Percentiles rank a stretch among this genome's conserved stretches.
Evolutionary conservation across 768 basidiomycete species (phyloP).

Genomic region (Asterophora parasitica): DNA sequence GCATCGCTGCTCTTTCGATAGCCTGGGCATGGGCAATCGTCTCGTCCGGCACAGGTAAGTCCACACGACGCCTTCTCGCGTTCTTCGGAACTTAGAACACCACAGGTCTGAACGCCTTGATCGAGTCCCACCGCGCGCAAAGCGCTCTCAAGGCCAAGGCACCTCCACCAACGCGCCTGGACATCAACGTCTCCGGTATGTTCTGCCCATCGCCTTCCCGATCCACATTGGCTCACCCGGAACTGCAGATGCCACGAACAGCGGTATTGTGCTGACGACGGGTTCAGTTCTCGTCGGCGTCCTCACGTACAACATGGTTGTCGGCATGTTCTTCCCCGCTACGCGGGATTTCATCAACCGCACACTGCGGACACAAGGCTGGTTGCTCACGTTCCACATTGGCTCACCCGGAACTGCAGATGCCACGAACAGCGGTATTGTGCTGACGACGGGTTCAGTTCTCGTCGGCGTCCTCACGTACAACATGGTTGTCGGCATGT

Average conservation of each 20-base stretch:
- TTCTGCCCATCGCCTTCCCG: background rate
- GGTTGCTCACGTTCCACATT: constrained; percentile 20
- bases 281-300: constrained; percentile 16
- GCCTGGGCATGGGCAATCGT: constrained; percentile 27
- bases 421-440: constrained; percentile 17
- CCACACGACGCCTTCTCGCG: background rate
- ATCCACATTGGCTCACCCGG: background rate
- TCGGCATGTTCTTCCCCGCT: constrained; percentile 11
- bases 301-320: constrained; percentile 11
- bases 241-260: constrained; percentile 17
- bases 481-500: constrained; percentile 11
- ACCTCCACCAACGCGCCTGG: constrained; percentile 12
- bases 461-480: constrained; percentile 16
- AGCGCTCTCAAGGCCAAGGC: constrained; percentile 12
- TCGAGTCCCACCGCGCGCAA: constrained; percentile 20
- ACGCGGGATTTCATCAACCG: constrained; percentile 10
- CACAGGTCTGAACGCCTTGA: constrained; percentile 21
- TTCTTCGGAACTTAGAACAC: background rate
- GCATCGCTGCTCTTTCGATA: constrained; percentile 23
- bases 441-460: constrained; percentile 15
- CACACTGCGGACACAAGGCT: constrained; percentile 27
- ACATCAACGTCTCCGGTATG: constrained; percentile 19
- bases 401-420: constrained; percentile 12
- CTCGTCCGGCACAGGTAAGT: constrained; percentile 17
- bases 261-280: constrained; percentile 19